Evolutionary conservation across 148 eudicot species (phyloP).

Genomic region (Agrostemma githago): DNA sequence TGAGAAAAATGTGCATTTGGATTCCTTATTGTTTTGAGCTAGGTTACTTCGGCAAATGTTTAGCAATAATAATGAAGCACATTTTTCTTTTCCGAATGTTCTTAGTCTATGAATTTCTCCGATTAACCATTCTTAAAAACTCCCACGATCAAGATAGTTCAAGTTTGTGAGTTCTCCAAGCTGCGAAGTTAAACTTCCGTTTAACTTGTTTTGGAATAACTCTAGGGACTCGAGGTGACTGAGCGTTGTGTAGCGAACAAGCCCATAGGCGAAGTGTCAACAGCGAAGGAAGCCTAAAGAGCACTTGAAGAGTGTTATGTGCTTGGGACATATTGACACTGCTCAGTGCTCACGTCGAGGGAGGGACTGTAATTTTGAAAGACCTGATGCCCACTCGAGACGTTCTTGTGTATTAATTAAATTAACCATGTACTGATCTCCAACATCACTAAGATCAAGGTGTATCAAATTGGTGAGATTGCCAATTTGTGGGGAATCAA

Average conservation of each 20-base stretch:
- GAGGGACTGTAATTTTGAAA: not conserved
- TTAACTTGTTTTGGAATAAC: not conserved
- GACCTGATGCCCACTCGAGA: constrained; percentile 6
- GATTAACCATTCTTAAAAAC: too few species aligned
- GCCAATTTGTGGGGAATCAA: constrained; percentile 12
- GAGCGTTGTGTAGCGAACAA: not conserved
- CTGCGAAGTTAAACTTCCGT: not conserved
- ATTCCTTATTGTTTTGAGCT: too few species aligned
- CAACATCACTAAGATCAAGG: not conserved
- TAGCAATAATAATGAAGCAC: too few species aligned
- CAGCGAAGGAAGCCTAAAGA: not conserved
- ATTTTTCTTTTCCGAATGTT: too few species aligned
- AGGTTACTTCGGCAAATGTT: too few species aligned
- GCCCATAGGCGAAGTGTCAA: not conserved
- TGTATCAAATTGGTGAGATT: not conserved
- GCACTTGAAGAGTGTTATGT: not conserved
- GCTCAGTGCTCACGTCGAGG: constrained; percentile 4
- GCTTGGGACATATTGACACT: not conserved
- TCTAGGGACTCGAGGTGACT: not conserved
- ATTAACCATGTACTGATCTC: too few species aligned
- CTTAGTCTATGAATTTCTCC: too few species aligned
- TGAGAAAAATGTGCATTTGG: too few species aligned
- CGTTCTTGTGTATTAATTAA: not conserved
- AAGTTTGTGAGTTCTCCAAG: not conserved
- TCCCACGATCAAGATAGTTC: not conserved